Percentiles rank a stretch among this genome's conserved stretches.
Conservation (phyloP, 169 alveolate species). For the Cyclospora cayetanensis region DNA sequence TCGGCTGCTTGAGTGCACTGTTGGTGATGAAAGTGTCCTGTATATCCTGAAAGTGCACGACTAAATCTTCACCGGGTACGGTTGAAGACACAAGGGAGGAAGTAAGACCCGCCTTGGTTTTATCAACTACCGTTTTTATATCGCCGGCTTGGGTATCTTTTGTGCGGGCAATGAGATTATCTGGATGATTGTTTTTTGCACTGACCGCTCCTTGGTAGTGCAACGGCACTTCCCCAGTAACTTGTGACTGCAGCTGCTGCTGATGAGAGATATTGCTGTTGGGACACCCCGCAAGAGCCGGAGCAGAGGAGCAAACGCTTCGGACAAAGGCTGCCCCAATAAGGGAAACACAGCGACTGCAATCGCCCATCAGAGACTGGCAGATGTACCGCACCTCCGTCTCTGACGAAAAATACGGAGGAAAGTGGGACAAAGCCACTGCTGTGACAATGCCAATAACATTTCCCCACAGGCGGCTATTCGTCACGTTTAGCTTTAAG, state of each 20-base stretch:
- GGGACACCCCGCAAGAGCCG: no score
- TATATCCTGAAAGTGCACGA: not conserved
- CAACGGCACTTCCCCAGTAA: no score
- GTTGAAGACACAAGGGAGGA: no score
- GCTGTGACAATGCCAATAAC: not conserved
- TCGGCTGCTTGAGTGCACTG: not conserved
- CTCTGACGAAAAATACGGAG: slow-evolving; percentile 2
- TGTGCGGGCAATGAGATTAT: no score
- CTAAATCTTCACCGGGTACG: no score
- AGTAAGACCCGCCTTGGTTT: no score
- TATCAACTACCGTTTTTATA: no score
- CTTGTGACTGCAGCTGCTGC: no score
- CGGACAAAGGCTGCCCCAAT: slow-evolving; percentile 1
- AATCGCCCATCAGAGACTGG: not conserved
- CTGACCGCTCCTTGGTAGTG: no score
- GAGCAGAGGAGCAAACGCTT: not conserved
- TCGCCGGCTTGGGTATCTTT: no score
- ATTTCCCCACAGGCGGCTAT: not conserved
- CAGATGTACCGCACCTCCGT: slow-evolving; percentile 3
- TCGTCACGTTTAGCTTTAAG: slow-evolving; percentile 3
- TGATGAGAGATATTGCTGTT: no score
- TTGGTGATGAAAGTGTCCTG: not conserved
- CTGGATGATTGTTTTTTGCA: no score
- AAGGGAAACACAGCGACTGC: not conserved
- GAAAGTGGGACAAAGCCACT: not conserved